Percentiles rank a stretch among this genome's conserved stretches.
Conservation (phyloP, 768 basidiomycete genomes). For the Dentipellis sp. region DNA sequence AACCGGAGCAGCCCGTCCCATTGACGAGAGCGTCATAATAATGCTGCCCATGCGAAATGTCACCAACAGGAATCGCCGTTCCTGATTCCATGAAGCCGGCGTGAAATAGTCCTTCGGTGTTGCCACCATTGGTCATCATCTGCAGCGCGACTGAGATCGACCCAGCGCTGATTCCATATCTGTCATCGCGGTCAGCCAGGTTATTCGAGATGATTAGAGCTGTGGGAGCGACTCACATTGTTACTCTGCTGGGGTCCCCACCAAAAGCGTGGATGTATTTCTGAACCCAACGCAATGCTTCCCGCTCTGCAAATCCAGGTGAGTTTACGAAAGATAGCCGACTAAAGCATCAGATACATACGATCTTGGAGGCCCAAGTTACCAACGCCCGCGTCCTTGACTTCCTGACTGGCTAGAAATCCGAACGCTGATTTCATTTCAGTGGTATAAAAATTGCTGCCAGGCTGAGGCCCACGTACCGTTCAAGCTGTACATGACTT, state of each 20-base stretch:
- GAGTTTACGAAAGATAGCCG: background rate
- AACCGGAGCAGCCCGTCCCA: conserved; percentile 30
- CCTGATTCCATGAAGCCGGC: conserved; percentile 43
- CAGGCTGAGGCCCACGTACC: background rate
- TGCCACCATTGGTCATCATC: background rate
- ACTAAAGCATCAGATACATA: conserved; percentile 11
- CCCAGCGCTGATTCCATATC: conserved; percentile 45
- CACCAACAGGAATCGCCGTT: conserved; percentile 36
- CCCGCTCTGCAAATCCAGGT: conserved; percentile 19
- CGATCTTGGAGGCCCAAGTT: conserved; percentile 48
- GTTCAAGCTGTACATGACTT: background rate
- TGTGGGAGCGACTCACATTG: conserved; percentile 24
- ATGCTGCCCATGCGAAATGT: conserved; percentile 32
- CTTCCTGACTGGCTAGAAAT: conserved; percentile 32
- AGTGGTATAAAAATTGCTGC: too few species aligned
- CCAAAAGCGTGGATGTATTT: conserved; percentile 33
- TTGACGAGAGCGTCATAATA: conserved; percentile 34
- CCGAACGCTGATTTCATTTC: conserved; percentile 20
- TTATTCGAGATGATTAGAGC: background rate
- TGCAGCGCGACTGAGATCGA: background rate
- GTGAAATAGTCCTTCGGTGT: conserved; percentile 27
- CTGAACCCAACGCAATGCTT: conserved; percentile 35
- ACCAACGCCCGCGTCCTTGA: conserved; percentile 27
- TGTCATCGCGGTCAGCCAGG: conserved; percentile 28
- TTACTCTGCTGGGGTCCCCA: conserved; percentile 36